These are phyloP conservation scores for Novymonas esmeraldas DNA, from an alignment of 208 protist species.

Conservation along the genomic window DNA sequence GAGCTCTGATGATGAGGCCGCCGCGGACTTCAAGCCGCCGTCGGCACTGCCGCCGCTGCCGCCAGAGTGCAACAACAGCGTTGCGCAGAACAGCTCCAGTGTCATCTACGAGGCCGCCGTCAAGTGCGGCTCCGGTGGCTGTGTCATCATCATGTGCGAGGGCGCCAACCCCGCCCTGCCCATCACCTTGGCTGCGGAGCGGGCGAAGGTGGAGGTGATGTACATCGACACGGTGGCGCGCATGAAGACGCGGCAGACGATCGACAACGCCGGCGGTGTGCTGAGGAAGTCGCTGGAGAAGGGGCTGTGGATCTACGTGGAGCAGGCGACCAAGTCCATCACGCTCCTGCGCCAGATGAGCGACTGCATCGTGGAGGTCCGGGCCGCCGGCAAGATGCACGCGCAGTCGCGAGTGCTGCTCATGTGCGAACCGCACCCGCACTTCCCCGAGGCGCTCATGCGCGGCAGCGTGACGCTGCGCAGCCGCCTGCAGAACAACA, in stretches of 20 bases:
- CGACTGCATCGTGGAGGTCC: constrained; percentile 71
- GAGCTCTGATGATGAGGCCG: constrained; percentile 70
- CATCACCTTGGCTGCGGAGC: constrained; percentile 74
- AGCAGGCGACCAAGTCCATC: constrained; percentile 91
- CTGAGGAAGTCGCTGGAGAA: constrained; percentile 84
- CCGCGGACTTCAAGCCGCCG: constrained; percentile 55
- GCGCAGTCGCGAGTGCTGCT: constrained; percentile 73
- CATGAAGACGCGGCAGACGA: constrained; percentile 86
- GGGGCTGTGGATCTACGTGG: constrained; percentile 89
- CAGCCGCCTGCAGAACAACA: constrained; percentile 67
- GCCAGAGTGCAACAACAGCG: constrained; percentile 43
- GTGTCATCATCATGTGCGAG: constrained; percentile 89
- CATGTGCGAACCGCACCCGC: constrained; percentile 91
- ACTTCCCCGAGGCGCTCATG: constrained; percentile 87
- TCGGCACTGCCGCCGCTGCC: constrained; percentile 39
- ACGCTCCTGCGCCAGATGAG: constrained; percentile 80
- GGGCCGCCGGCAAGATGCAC: constrained; percentile 52
- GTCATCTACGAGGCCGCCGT: constrained; percentile 65
- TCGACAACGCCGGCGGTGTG: constrained; percentile 68
- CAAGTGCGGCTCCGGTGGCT: constrained; percentile 53
- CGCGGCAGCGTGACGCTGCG: constrained; percentile 78
- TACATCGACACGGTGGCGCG: constrained; percentile 89
- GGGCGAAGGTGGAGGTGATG: constrained; percentile 73
- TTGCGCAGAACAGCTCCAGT: constrained; percentile 51
- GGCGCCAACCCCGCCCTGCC: constrained; percentile 82